These are phyloP conservation scores for Fusarium coffeatum DNA, from an alignment of 2,329 filamentous ascomycete genomes.

Conservation along the genomic window DNA sequence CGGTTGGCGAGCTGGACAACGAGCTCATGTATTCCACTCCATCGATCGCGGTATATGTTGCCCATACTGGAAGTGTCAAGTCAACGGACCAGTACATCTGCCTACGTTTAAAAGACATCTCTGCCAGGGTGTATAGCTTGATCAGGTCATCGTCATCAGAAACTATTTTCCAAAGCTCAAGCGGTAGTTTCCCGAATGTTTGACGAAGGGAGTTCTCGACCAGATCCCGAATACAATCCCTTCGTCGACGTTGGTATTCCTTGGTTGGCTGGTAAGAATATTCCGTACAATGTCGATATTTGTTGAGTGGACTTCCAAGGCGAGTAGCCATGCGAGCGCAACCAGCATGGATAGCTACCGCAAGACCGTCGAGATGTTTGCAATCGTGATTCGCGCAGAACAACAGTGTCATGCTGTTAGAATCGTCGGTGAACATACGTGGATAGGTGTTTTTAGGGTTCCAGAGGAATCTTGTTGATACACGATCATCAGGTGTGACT, in stretches of 20 bases:
- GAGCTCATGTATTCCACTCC: slow-evolving; percentile 15
- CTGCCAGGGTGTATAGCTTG: neutral
- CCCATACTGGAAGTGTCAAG: neutral
- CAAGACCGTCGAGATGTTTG: neutral
- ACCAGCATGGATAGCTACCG: neutral
- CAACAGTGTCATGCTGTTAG: neutral
- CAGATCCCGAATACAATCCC: neutral
- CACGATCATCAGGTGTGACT: neutral
- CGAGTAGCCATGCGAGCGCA: neutral
- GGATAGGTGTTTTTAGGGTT: neutral
- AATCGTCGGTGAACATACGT: neutral
- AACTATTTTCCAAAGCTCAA: slow-evolving; percentile 16
- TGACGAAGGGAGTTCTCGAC: neutral
- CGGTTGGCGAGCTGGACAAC: neutral
- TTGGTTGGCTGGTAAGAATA: neutral
- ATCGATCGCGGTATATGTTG: slow-evolving; percentile 11
- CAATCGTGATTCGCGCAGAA: neutral
- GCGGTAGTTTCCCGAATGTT: neutral
- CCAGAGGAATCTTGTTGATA: neutral
- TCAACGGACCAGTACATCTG: neutral
- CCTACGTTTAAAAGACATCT: neutral
- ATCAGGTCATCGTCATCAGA: slow-evolving; percentile 5
- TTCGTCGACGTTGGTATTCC: neutral
- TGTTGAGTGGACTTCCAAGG: neutral
- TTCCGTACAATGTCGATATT: neutral